Conservation (phyloP, 2,329 filamentous ascomycete species). For the Aspergillus quadrilineatus region DNA sequence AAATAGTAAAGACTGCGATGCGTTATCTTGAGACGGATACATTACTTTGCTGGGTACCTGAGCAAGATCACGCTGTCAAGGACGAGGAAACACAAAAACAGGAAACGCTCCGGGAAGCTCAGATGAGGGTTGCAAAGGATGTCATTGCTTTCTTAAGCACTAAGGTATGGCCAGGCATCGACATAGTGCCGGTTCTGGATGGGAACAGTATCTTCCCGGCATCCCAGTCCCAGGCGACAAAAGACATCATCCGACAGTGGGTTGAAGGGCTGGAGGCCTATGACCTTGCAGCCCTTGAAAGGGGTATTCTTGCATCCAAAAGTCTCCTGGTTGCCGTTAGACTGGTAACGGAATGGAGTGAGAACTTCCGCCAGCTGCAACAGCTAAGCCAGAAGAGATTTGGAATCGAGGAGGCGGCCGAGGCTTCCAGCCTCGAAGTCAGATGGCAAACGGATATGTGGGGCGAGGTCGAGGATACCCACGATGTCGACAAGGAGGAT, state of each 20-base stretch:
- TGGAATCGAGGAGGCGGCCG: conserved; percentile 78
- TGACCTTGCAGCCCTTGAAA: conserved; percentile 83
- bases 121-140: conserved; percentile 66
- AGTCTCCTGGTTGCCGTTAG: conserved; percentile 75
- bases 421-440: conserved; percentile 78
- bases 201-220: conserved; percentile 71
- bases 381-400: conserved; percentile 52
- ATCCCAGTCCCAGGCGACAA: conserved; percentile 71
- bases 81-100: conserved; percentile 47
- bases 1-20: conserved; percentile 69
- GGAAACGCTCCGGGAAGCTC: conserved; percentile 67
- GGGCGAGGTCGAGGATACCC: conserved; percentile 97
- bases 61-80: conserved; percentile 50
- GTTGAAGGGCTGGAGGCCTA: conserved; percentile 68
- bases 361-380: conserved; percentile 61
- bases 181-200: conserved; percentile 78
- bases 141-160: conserved; percentile 70
- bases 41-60: conserved; percentile 82
- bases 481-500: conserved; percentile 94
- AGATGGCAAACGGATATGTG: conserved; percentile 86
- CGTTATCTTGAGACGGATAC: conserved; percentile 91
- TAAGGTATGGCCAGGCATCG: conserved; percentile 79
- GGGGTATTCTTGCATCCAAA: conserved; percentile 81
- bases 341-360: conserved; percentile 83
- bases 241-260: conserved; percentile 76